Evolutionary conservation across 2,329 filamentous ascomycete genomes (phyloP).

Genomic region (Leptographium radiaticola): DNA sequence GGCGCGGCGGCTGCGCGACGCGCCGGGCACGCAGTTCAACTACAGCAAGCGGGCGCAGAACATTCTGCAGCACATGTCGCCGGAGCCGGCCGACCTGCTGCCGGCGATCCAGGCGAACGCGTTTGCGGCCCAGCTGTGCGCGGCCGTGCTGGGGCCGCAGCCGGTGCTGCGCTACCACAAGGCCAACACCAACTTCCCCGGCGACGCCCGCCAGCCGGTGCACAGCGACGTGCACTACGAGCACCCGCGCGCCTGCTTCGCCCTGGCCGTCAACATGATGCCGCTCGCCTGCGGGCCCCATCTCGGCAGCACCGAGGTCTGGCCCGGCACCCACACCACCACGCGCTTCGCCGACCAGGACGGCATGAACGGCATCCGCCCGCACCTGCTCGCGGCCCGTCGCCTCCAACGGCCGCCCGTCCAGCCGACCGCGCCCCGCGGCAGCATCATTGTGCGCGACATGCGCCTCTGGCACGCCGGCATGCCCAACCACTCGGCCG

Average conservation of each 20-base stretch:
- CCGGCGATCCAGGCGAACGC: constrained; percentile 40
- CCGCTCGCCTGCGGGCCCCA: background rate
- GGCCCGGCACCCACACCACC: background rate
- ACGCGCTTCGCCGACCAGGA: constrained; percentile 22
- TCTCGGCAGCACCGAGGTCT: constrained; percentile 3
- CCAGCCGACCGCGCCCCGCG: constrained; percentile 28
- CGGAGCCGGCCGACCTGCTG: constrained; percentile 33
- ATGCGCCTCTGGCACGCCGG: constrained; percentile 36
- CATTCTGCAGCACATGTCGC: constrained; percentile 46
- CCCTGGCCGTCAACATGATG: constrained; percentile 36
- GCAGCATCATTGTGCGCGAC: constrained; percentile 30
- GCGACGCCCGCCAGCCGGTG: constrained; percentile 35
- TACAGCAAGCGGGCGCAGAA: constrained; percentile 26
- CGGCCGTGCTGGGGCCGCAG: constrained; percentile 37
- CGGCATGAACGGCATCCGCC: constrained; percentile 39
- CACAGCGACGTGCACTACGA: constrained; percentile 47
- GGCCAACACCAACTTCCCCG: constrained; percentile 42
- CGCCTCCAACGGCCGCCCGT: constrained; percentile 14
- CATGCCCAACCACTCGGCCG: constrained; percentile 29
- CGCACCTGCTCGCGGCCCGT: constrained; percentile 19
- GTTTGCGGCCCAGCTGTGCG: constrained; percentile 39
- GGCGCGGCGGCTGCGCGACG: background rate
- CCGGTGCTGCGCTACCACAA: constrained; percentile 46
- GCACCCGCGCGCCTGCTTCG: constrained; percentile 39
- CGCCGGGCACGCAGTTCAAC: constrained; percentile 7